phyloP scores from a whole-genome alignment of 257 asterid genomes.

The Solanum chmielewskii region DNA sequence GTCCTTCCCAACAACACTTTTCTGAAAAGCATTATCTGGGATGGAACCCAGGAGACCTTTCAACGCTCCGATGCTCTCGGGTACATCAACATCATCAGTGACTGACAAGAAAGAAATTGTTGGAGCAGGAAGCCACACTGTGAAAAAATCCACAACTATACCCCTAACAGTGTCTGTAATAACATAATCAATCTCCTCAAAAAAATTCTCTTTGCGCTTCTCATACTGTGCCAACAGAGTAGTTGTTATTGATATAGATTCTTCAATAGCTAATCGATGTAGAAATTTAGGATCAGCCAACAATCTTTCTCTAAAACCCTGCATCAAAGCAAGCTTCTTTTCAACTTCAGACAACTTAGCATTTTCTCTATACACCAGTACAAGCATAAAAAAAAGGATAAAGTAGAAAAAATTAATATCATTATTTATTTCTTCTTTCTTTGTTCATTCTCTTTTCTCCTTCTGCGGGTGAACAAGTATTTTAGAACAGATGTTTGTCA shows the following conservation, averaged over 20 bases:
- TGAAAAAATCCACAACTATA: slow-evolving; percentile 79
- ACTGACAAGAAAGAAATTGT: slow-evolving; percentile 64
- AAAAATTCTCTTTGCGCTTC: slow-evolving; percentile 71
- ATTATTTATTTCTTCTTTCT: not conserved
- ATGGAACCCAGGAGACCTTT: slow-evolving; percentile 85
- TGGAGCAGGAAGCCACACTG: slow-evolving; percentile 99
- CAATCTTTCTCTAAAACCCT: slow-evolving; percentile 92
- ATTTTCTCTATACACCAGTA: not conserved
- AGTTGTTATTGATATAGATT: slow-evolving; percentile 85
- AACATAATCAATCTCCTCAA: slow-evolving; percentile 87
- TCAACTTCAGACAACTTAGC: not conserved
- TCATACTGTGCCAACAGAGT: slow-evolving; percentile 85
- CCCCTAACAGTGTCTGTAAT: slow-evolving; percentile 76
- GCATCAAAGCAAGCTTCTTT: slow-evolving; percentile 14
- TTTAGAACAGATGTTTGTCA: not conserved
- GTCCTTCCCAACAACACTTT: slow-evolving; percentile 58
- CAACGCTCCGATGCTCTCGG: slow-evolving; percentile 57
- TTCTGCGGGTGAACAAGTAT: not conserved
- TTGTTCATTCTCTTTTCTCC: not conserved
- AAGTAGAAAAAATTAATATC: not conserved
- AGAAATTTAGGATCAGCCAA: slow-evolving; percentile 92
- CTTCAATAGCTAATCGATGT: slow-evolving; percentile 89
- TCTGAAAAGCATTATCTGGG: slow-evolving; percentile 96
- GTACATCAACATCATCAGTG: slow-evolving; percentile 24
- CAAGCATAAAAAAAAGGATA: not conserved